Conservation (phyloP, 2,329 filamentous ascomycete genomes). For the Cytospora paraplurivora region DNA sequence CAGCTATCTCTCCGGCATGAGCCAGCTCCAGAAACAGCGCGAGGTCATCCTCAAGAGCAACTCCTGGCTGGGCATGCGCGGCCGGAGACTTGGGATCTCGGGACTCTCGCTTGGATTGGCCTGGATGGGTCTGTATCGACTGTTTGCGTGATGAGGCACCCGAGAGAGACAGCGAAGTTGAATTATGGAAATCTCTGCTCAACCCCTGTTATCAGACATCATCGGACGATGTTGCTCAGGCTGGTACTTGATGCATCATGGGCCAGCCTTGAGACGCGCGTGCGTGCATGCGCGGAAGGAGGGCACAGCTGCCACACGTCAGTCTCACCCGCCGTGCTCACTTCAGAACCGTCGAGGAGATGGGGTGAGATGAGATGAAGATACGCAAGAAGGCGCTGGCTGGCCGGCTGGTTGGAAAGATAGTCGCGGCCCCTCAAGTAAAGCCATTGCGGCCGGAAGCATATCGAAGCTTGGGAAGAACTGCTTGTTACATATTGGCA, state of each 20-base stretch:
- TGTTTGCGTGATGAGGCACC: conserved; percentile 52
- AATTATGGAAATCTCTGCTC: conserved; percentile 6
- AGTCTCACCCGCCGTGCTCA: background rate
- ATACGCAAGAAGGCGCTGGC: background rate
- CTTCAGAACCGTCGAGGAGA: background rate
- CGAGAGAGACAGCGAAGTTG: too few relatives aligned
- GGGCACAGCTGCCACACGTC: background rate
- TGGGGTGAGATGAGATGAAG: background rate
- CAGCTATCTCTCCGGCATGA: conserved; percentile 74
- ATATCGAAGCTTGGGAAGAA: background rate
- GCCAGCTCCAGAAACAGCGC: conserved; percentile 68
- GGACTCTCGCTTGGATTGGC: conserved; percentile 68
- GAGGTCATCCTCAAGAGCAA: conserved; percentile 68
- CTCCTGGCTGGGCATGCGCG: conserved; percentile 72
- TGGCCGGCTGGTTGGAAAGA: background rate
- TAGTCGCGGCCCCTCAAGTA: background rate
- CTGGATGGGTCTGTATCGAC: conserved; percentile 70
- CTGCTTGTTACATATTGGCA: conserved; percentile 14
- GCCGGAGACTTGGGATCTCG: conserved; percentile 67
- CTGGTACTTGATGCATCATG: background rate
- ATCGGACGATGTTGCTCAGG: background rate
- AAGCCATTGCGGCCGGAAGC: background rate
- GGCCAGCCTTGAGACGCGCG: background rate
- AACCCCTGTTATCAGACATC: background rate
- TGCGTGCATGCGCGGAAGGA: background rate